Conservation (phyloP, 805 yeast genomes). For the Yamadazyma philogaea region DNA sequence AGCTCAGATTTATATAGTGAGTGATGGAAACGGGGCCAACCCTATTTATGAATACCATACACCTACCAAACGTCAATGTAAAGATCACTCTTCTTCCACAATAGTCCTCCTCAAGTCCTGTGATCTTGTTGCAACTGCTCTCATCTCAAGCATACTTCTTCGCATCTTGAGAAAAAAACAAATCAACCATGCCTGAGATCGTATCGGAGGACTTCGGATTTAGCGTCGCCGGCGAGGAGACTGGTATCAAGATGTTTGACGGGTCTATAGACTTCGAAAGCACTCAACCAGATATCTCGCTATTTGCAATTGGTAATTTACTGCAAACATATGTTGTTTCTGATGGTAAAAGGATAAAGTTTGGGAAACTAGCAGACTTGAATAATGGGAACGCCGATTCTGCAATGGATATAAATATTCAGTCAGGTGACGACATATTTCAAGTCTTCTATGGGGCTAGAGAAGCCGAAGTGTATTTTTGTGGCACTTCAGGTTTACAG, state of each 20-base stretch:
- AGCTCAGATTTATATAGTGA: too few relatives aligned
- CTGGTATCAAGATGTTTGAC: slow-evolving; percentile 25
- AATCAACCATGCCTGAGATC: slow-evolving; percentile 15
- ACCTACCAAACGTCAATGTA: too few relatives aligned
- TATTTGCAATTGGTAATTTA: slow-evolving; percentile 28
- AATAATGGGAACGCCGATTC: slow-evolving; percentile 9
- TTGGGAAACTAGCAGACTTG: slow-evolving; percentile 25
- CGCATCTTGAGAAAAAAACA: not conserved
- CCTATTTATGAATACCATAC: too few relatives aligned
- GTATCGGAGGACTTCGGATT: slow-evolving; percentile 40
- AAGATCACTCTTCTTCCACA: too few relatives aligned
- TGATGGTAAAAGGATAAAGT: slow-evolving; percentile 22
- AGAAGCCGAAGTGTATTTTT: slow-evolving; percentile 26
- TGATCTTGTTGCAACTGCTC: not conserved
- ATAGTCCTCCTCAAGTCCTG: too few relatives aligned
- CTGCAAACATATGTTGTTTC: slow-evolving; percentile 31
- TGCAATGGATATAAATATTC: slow-evolving; percentile 12
- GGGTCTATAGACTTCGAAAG: slow-evolving; percentile 22
- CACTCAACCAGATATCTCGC: slow-evolving; percentile 17
- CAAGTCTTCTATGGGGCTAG: slow-evolving; percentile 28
- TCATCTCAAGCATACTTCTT: not conserved
- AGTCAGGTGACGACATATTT: not conserved
- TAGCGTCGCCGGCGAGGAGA: slow-evolving; percentile 24
- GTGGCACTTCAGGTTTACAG: not conserved
- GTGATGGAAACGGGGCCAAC: too few relatives aligned